phyloP scores from a whole-genome alignment of 164 flowering plant genomes.

The Brasenia schreberi region DNA sequence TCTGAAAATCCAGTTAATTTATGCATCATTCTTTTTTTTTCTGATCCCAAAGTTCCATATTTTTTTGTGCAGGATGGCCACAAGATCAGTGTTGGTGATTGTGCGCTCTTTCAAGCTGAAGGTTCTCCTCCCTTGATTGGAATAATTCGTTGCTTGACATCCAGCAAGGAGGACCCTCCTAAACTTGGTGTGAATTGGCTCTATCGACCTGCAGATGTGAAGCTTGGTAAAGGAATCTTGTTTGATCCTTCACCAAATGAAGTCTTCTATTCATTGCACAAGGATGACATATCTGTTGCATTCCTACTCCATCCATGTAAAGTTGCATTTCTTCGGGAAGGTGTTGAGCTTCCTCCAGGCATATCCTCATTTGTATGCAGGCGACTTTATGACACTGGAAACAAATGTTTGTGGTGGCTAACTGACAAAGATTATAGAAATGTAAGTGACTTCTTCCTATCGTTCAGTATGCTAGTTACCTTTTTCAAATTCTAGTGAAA shows the following conservation, averaged over 20 bases:
- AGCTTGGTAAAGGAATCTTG: slow-evolving; percentile 63
- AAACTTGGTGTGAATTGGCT: slow-evolving; percentile 78
- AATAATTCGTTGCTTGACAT: slow-evolving; percentile 43
- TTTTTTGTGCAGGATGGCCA: slow-evolving; percentile 60
- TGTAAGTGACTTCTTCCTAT: slow-evolving; percentile 31
- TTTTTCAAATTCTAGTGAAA: too few species aligned
- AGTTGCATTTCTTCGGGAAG: slow-evolving; percentile 92
- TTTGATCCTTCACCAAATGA: slow-evolving; percentile 88
- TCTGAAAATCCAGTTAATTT: too few species aligned
- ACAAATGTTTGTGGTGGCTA: slow-evolving; percentile 92
- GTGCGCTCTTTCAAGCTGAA: slow-evolving; percentile 87
- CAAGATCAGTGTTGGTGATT: slow-evolving; percentile 73
- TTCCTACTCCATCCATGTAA: slow-evolving; percentile 95
- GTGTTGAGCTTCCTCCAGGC: slow-evolving; percentile 83
- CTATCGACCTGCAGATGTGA: slow-evolving; percentile 76
- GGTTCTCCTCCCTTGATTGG: slow-evolving; percentile 79
- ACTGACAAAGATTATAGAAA: slow-evolving; percentile 74
- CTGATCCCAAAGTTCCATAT: too few species aligned
- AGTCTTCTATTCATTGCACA: slow-evolving; percentile 82
- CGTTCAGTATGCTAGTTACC: too few species aligned
- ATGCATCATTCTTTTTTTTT: too few species aligned
- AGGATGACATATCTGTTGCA: slow-evolving; percentile 86
- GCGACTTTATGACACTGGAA: slow-evolving; percentile 68
- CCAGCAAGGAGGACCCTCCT: slow-evolving; percentile 28
- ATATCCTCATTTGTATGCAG: slow-evolving; percentile 79